A percentile compares a stretch with the other conserved stretches of the same genome.
Conservation (phyloP, 176 grass and related monocot species). For the Pontederia paniculata region DNA sequence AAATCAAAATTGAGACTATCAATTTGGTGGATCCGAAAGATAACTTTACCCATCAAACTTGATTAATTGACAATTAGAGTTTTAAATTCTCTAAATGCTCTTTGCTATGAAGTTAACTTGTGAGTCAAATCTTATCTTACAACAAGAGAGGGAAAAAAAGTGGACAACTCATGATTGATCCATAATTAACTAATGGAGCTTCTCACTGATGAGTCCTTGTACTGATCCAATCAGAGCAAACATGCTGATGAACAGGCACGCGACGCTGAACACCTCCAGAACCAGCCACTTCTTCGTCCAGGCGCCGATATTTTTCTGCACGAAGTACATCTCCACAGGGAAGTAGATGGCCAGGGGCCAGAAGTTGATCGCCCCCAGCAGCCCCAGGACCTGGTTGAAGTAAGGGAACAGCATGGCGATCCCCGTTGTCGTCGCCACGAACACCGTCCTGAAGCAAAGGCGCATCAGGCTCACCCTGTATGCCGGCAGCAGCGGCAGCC, state of each 20-base stretch:
- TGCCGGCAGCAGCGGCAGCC: conserved; percentile 8
- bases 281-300: conserved; percentile 46
- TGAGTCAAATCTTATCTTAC: too few species aligned
- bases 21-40: too few species aligned
- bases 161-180: too few species aligned
- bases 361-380: conserved; percentile 58
- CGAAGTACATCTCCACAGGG: conserved; percentile 82
- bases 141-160: too few species aligned
- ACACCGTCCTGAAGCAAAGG: conserved; percentile 45
- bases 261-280: conserved; percentile 32
- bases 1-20: too few species aligned
- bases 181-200: not conserved
- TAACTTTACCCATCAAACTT: too few species aligned
- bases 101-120: too few species aligned
- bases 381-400: conserved; percentile 69
- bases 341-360: conserved; percentile 63
- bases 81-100: too few species aligned
- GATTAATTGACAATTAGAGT: too few species aligned
- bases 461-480: conserved; percentile 31
- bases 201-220: conserved; percentile 34
- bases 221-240: conserved; percentile 62
- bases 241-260: conserved; percentile 30
- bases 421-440: conserved; percentile 46
- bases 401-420: conserved; percentile 64
- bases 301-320: conserved; percentile 33